phyloP scores from a whole-genome alignment of 805 yeast genomes.

The Barnettozyma salicaria region DNA sequence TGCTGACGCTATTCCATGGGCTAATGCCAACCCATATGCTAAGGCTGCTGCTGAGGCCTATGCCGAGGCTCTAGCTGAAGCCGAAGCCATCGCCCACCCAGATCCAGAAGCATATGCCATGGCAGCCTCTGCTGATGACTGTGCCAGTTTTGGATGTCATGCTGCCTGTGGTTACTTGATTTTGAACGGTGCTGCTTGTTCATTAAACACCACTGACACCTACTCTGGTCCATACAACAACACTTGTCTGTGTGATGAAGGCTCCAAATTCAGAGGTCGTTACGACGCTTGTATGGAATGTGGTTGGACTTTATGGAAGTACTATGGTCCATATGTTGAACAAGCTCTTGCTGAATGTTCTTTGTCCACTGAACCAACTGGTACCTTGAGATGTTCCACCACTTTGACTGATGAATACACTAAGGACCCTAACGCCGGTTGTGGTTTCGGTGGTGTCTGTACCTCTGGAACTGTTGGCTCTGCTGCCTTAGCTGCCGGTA shows the following conservation, averaged over 20 bases:
- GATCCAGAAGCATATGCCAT: slow-evolving; percentile 21
- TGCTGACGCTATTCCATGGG: slow-evolving; percentile 19
- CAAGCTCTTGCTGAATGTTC: slow-evolving; percentile 26
- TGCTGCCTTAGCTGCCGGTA: no score
- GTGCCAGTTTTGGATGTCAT: slow-evolving; percentile 30
- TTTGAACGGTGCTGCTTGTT: slow-evolving; percentile 29
- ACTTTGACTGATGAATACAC: slow-evolving; percentile 9
- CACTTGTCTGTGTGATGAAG: slow-evolving; percentile 26
- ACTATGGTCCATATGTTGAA: slow-evolving; percentile 27
- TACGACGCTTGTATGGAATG: slow-evolving; percentile 29
- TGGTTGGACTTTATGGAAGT: slow-evolving; percentile 32
- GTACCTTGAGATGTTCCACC: slow-evolving; percentile 11
- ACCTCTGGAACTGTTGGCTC: no score
- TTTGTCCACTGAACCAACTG: slow-evolving; percentile 18
- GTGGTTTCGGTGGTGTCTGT: no score
- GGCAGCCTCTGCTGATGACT: slow-evolving; percentile 21
- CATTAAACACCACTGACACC: slow-evolving; percentile 22
- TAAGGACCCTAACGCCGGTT: no score
- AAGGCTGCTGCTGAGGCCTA: slow-evolving; percentile 19
- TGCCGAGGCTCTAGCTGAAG: slow-evolving; percentile 21
- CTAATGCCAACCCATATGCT: slow-evolving; percentile 17
- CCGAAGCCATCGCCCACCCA: slow-evolving; percentile 17
- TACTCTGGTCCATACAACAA: slow-evolving; percentile 18
- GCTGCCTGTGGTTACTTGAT: slow-evolving; percentile 32
- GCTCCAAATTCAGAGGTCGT: slow-evolving; percentile 19